These are phyloP conservation scores for Beauveria medogensis DNA, from an alignment of 2,329 filamentous ascomycete species.

Conservation along the genomic window DNA sequence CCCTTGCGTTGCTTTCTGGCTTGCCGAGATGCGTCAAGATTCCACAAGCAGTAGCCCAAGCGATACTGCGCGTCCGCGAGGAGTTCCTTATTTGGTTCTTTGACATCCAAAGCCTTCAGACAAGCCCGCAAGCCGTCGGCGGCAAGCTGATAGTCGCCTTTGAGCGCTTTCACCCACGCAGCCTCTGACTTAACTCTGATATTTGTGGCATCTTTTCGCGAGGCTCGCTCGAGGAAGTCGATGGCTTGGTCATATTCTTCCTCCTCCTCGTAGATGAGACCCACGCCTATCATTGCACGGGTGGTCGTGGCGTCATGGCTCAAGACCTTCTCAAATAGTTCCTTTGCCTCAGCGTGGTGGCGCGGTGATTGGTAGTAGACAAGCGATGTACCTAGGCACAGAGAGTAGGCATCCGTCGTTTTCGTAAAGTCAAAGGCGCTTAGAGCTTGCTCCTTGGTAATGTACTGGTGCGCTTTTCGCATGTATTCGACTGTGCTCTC, in stretches of 20 bases:
- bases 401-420: slow-evolving; percentile 64
- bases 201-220: slow-evolving; percentile 65
- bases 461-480: slow-evolving; percentile 60
- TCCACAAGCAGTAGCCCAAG: slow-evolving; percentile 81
- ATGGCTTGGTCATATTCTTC: slow-evolving; percentile 79
- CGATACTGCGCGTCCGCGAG: slow-evolving; percentile 80
- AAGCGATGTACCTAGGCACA: slow-evolving; percentile 76
- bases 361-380: slow-evolving; percentile 86
- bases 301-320: slow-evolving; percentile 68
- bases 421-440: slow-evolving; percentile 63
- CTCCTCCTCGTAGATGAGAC: slow-evolving; percentile 86
- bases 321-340: slow-evolving; percentile 77
- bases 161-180: slow-evolving; percentile 84
- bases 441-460: slow-evolving; percentile 52
- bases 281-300: slow-evolving; percentile 77
- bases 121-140: slow-evolving; percentile 63
- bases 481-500: slow-evolving; percentile 73
- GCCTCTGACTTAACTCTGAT: slow-evolving; percentile 75
- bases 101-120: slow-evolving; percentile 54
- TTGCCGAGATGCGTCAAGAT: slow-evolving; percentile 63
- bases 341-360: slow-evolving; percentile 80
- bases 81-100: slow-evolving; percentile 58
- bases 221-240: slow-evolving; percentile 68
- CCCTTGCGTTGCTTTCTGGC: slow-evolving; percentile 74
- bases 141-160: slow-evolving; percentile 64